Conservation (phyloP, 495 filamentous ascomycete genomes). For the Hyaloscypha variabilis region DNA sequence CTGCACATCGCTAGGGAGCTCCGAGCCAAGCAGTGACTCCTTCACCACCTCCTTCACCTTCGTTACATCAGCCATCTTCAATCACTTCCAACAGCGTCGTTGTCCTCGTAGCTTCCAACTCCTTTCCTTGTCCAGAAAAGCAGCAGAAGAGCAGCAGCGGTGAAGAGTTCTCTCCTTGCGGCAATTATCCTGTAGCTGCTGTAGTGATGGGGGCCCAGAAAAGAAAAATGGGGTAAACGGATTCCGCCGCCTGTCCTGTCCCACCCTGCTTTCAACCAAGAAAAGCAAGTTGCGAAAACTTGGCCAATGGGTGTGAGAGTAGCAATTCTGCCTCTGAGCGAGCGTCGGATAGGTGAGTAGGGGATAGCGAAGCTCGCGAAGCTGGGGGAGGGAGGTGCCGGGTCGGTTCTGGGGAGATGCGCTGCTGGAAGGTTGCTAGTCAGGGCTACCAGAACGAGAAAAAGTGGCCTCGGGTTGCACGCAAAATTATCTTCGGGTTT, state of each 20-base stretch:
- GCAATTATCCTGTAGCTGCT: not conserved
- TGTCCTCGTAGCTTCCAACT: not conserved
- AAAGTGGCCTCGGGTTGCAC: not conserved
- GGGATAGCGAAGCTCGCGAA: constrained; percentile 1
- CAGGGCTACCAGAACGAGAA: not conserved
- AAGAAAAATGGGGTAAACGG: constrained; percentile 5
- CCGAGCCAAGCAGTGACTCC: constrained; percentile 71
- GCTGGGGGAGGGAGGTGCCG: not conserved
- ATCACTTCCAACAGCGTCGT: not conserved
- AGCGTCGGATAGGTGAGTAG: not conserved
- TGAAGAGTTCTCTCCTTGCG: not conserved
- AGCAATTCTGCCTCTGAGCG: not conserved
- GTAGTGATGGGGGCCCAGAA: not conserved
- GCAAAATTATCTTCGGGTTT: constrained; percentile 7
- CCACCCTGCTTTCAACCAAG: too few relatives aligned
- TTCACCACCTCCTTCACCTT: constrained; percentile 63
- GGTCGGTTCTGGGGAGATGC: not conserved
- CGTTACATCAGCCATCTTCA: constrained; percentile 27
- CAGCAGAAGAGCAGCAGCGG: not conserved
- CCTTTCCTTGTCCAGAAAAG: not conserved
- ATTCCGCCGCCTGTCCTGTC: too few relatives aligned
- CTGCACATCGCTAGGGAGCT: constrained; percentile 48
- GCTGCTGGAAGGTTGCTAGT: not conserved
- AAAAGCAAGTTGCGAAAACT: constrained; percentile 6
- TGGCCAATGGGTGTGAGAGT: not conserved